Evolutionary conservation across 768 basidiomycete species (phyloP), one percentile per base, ranked within the genome.

Genomic region (Ephemerocybe angulata): DNA sequence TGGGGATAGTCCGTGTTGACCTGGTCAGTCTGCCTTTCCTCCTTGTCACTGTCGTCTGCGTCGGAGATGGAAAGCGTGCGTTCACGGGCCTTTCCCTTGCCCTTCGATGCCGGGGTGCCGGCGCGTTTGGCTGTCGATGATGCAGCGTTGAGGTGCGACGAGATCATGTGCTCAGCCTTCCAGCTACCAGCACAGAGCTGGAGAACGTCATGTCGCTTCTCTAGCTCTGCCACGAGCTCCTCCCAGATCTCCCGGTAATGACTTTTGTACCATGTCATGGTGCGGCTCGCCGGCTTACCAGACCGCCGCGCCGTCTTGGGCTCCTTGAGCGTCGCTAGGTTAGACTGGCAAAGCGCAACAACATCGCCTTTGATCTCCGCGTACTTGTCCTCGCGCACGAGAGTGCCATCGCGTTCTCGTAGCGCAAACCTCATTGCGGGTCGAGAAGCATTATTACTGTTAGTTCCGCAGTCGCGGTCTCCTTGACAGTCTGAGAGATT

Each of bases 141-240:
- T 17, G 17, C 8, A 8, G 33, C 8, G 33, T 48, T 22, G 11
- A 52, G 50, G 50, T 52, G 50, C 10, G 10, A 13, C 13, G 50
- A 52, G 22, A 52, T 12, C 50, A 52, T 52, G 37, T 52, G 50
- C 28, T 52, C 50, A 21, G 50, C 50, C 37, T 52, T 52, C 50
- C 50, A 52, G 41, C 25, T 15, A 21, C 35, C 50, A 4, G 35
- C 50, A 28, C 50, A 52, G 4, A 52, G 37, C 37, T 21, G 33
- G 6, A 52, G 38, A 37, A 52, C 38, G 7, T 24, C 15, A 29
- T 52, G 50, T 25, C 4, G 4, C 12, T 22, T 12, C 21, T 52
- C 50, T 7, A 52, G 50, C 38, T 52, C 22, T 7, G 6, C 6
- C 4, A 52, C 50, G 8, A 52, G 35, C 6, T 22, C n/a, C 17